Percentiles rank a stretch among this genome's conserved stretches.
Evolutionary conservation across 176 grass and related monocot genomes (phyloP).

Genomic region (Carex pumila): DNA sequence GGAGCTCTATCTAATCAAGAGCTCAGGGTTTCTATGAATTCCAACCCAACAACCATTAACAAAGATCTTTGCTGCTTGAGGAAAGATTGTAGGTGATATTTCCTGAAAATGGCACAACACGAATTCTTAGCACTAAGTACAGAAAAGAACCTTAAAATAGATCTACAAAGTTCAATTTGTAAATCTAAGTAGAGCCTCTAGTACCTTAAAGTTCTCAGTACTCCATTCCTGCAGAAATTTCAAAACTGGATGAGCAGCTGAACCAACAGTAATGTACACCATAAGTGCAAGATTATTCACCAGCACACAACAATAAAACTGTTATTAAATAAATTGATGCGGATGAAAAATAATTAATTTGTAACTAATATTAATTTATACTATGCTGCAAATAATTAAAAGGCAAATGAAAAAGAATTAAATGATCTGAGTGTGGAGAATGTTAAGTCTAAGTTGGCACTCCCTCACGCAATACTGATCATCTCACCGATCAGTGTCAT

Average conservation of each 20-base stretch:
- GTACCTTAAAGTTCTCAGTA: constrained; percentile 99
- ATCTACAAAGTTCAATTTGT: background rate
- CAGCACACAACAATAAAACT: constrained; percentile 39
- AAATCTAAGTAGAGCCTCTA: constrained; percentile 21
- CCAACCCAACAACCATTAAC: constrained; percentile 97
- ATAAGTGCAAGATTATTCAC: constrained; percentile 98
- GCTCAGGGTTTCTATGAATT: constrained; percentile 78
- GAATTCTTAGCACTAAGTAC: constrained; percentile 14
- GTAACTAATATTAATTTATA: too few relatives aligned
- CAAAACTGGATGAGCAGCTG: constrained; percentile 95
- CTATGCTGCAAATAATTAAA: too few relatives aligned
- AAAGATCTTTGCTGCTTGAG: constrained; percentile 91
- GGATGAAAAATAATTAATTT: too few relatives aligned
- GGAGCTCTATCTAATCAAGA: constrained; percentile 83
- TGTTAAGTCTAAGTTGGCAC: too few relatives aligned
- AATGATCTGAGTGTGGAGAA: too few relatives aligned
- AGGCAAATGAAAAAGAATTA: too few relatives aligned
- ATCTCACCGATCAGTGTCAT: too few relatives aligned
- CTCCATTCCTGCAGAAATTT: constrained; percentile 99
- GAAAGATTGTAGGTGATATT: constrained; percentile 91
- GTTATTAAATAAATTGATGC: too few relatives aligned
- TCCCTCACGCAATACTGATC: too few relatives aligned
- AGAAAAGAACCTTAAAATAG: background rate
- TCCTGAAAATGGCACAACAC: constrained; percentile 39
- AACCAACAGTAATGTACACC: constrained; percentile 97